Percentiles rank a stretch among this genome's conserved stretches.
phyloP scores from a whole-genome alignment of 768 basidiomycete genomes.

The Tubosaeta sp. region DNA sequence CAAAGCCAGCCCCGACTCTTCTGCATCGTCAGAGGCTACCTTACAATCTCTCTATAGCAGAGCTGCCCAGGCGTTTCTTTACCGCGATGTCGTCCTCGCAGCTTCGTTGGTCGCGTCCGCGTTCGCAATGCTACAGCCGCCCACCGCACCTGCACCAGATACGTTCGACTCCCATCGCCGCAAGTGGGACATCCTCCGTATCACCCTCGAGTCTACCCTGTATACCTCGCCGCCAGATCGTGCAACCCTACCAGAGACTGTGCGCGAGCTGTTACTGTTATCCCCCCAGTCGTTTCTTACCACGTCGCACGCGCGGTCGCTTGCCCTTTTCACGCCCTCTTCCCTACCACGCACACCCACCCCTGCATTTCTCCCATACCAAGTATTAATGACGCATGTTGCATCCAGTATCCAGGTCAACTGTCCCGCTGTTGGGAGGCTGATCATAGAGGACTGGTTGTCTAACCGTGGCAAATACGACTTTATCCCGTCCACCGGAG shows the following conservation, averaged over 20 bases:
- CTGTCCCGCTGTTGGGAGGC: conserved; percentile 54
- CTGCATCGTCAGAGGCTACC: conserved; percentile 41
- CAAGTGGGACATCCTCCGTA: conserved; percentile 86
- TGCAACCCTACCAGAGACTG: conserved; percentile 42
- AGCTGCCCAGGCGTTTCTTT: conserved; percentile 75
- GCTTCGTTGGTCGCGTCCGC: conserved; percentile 64
- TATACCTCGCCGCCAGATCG: conserved; percentile 50
- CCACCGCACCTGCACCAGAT: conserved; percentile 32
- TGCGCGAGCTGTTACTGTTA: conserved; percentile 51
- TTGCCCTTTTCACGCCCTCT: conserved; percentile 61
- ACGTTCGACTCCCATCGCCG: conserved; percentile 49
- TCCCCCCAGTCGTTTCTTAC: conserved; percentile 57
- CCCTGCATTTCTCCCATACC: conserved; percentile 61
- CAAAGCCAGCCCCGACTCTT: conserved; percentile 27
- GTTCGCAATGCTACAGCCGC: conserved; percentile 55
- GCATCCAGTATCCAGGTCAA: conserved; percentile 67
- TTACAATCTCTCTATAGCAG: conserved; percentile 71
- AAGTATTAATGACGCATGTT: conserved; percentile 65
- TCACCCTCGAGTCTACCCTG: conserved; percentile 75
- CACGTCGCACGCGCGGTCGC: conserved; percentile 58
- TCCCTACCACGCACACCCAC: conserved; percentile 35
- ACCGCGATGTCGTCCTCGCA: conserved; percentile 65
- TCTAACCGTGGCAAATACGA: conserved; percentile 47
- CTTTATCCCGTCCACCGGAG: conserved; percentile 31
- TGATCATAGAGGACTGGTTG: conserved; percentile 78